Conservation (phyloP, 768 basidiomycete species). For the Rickenella mellea region DNA sequence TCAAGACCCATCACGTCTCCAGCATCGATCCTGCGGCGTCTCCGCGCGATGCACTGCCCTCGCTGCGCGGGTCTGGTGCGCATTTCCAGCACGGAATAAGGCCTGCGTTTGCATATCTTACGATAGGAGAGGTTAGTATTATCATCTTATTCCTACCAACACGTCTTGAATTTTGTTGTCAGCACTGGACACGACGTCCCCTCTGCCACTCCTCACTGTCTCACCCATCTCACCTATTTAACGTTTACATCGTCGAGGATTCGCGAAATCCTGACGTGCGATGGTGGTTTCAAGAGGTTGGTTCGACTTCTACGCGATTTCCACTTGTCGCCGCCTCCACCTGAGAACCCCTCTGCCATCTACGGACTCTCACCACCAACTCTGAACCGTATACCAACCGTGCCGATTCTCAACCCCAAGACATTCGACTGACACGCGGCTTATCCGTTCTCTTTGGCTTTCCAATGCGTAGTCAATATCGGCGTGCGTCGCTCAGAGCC, state of each 20-base stretch:
- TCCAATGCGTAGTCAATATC: slow-evolving; percentile 95
- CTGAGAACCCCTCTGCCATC: slow-evolving; percentile 65
- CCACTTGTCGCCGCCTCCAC: slow-evolving; percentile 73
- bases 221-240: slow-evolving; percentile 91
- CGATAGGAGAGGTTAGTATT: slow-evolving; percentile 75
- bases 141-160: background rate
- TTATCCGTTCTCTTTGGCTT: slow-evolving; percentile 84
- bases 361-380: slow-evolving; percentile 70
- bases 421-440: slow-evolving; percentile 77
- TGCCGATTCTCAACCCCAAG: slow-evolving; percentile 57
- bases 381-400: slow-evolving; percentile 41
- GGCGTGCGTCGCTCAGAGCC: slow-evolving; percentile 92
- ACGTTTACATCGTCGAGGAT: slow-evolving; percentile 96
- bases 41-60: no score
- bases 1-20: no score
- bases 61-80: no score
- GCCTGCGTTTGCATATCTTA: slow-evolving; percentile 94
- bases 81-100: slow-evolving; percentile 89
- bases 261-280: slow-evolving; percentile 96
- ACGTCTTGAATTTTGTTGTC: background rate
- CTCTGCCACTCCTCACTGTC: slow-evolving; percentile 77
- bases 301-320: slow-evolving; percentile 87
- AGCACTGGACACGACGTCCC: slow-evolving; percentile 47
- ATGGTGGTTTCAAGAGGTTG: slow-evolving; percentile 93
- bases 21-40: no score